These are phyloP conservation scores for Pelagophyceae sp. DNA, from an alignment of 352 stramenopile genomes.

Conservation along the genomic window DNA sequence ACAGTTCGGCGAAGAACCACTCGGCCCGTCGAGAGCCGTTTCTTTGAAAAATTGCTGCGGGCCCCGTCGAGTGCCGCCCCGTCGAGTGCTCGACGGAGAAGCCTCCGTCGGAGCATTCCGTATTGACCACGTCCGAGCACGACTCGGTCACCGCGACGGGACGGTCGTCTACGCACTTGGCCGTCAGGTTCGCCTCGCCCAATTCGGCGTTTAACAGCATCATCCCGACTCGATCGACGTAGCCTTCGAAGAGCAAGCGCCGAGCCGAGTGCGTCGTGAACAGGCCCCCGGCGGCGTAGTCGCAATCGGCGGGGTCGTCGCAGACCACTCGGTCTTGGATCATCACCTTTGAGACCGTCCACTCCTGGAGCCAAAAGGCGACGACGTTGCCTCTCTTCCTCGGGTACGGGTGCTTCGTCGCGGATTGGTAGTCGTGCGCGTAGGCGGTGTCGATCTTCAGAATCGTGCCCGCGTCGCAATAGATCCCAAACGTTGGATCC, in stretches of 20 bases:
- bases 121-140: slow-evolving; percentile 13
- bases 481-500: slow-evolving; percentile 26
- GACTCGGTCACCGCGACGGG: neutral
- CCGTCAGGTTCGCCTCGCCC: neutral
- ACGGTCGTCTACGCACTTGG: slow-evolving; percentile 5
- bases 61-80: too few species aligned
- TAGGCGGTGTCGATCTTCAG: slow-evolving; percentile 15
- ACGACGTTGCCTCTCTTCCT: slow-evolving; percentile 21
- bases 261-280: slow-evolving; percentile 19
- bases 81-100: slow-evolving; percentile 11
- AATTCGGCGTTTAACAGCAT: slow-evolving; percentile 23
- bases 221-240: slow-evolving; percentile 19
- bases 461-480: slow-evolving; percentile 17
- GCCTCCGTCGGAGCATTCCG: slow-evolving; percentile 16
- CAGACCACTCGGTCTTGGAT: slow-evolving; percentile 10
- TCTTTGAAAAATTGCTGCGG: neutral
- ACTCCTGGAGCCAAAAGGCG: slow-evolving; percentile 21
- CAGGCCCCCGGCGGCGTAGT: slow-evolving; percentile 14
- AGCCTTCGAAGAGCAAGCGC: slow-evolving; percentile 22
- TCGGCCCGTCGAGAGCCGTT: neutral
- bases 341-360: slow-evolving; percentile 5
- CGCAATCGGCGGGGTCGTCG: slow-evolving; percentile 14
- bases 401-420: slow-evolving; percentile 18
- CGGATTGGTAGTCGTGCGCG: slow-evolving; percentile 13
- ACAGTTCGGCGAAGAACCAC: neutral